Conservation (phyloP, 192 early-diverging fungal species). For the Oehlia diaphana region DNA sequence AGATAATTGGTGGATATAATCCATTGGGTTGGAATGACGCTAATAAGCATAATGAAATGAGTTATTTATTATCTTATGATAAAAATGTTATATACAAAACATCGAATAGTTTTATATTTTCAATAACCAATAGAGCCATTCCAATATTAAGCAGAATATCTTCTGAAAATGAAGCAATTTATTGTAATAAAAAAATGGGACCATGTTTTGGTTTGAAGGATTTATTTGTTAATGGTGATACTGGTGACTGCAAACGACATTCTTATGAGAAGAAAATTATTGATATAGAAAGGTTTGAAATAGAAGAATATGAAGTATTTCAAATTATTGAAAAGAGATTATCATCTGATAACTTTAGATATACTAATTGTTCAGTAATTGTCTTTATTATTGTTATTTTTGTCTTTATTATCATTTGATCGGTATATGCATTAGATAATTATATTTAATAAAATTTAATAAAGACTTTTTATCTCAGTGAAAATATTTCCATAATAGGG, state of each 20-base stretch:
- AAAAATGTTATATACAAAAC: not conserved
- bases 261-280: not conserved
- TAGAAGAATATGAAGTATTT: constrained; percentile 19
- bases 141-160: not conserved
- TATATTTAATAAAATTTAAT: no score
- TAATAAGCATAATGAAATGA: not conserved
- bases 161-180: not conserved
- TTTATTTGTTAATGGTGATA: not conserved
- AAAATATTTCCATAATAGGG: no score
- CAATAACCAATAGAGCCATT: not conserved
- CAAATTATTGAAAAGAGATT: not conserved
- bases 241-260: not conserved
- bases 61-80: not conserved
- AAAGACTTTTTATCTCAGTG: no score
- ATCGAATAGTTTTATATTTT: not conserved
- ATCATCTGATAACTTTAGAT: no score
- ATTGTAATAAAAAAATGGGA: not conserved
- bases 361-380: no score
- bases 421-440: no score
- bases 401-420: no score
- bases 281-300: not conserved
- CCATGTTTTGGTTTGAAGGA: not conserved
- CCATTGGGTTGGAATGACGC: not conserved
- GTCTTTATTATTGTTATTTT: no score
- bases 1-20: constrained; percentile 8